Conservation (phyloP, 495 filamentous ascomycete species). For the Penicillium bialowiezense region DNA sequence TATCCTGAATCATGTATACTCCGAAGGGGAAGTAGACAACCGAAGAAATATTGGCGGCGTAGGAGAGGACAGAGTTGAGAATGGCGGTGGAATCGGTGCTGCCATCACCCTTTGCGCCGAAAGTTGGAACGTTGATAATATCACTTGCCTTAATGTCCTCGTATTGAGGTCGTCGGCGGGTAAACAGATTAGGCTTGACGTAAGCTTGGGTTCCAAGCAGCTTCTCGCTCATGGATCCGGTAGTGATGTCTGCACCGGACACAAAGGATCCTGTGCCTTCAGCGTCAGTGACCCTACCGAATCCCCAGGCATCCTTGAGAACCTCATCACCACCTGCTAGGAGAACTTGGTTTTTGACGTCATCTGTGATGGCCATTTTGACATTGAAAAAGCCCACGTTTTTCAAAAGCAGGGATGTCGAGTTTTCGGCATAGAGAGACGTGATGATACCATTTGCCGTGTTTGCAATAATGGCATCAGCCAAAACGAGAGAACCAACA, state of each 20-base stretch:
- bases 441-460: conserved; percentile 61
- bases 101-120: conserved; percentile 69
- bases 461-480: conserved; percentile 64
- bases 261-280: neutral
- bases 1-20: conserved; percentile 73
- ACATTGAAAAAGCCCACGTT: conserved; percentile 17
- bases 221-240: neutral
- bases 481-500: conserved; percentile 65
- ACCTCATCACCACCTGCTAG: conserved; percentile 36
- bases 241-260: neutral
- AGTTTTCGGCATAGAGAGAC: conserved; percentile 19
- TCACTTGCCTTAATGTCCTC: conserved; percentile 41
- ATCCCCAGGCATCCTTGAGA: conserved; percentile 47
- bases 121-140: conserved; percentile 60
- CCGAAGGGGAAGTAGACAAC: conserved; percentile 83
- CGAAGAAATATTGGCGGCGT: conserved; percentile 36
- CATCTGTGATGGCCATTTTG: conserved; percentile 6
- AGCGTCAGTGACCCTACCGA: conserved; percentile 13
- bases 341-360: neutral
- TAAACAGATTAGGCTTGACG: conserved; percentile 21
- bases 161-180: conserved; percentile 29
- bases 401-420: conserved; percentile 19
- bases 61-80: conserved; percentile 64
- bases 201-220: conserved; percentile 1
- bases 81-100: conserved; percentile 47